Evolutionary conservation across 768 basidiomycete species (phyloP).

Genomic region (Termitomyces sp.): DNA sequence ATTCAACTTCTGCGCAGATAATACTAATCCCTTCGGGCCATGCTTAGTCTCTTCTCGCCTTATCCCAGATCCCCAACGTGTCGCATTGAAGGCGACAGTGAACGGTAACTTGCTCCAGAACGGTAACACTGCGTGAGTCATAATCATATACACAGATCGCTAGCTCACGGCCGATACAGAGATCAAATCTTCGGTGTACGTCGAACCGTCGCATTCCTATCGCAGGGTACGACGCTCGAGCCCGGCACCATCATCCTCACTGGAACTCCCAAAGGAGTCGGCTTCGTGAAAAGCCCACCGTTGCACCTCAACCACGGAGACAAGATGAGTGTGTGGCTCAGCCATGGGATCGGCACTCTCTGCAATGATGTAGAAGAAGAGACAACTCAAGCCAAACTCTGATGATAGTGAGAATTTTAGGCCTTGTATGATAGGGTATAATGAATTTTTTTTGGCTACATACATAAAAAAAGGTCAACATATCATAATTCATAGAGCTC

Average conservation of each 20-base stretch:
- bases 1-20: slow-evolving; percentile 31
- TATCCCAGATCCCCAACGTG: slow-evolving; percentile 61
- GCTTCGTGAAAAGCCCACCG: slow-evolving; percentile 69
- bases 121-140: slow-evolving; percentile 68
- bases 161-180: slow-evolving; percentile 28
- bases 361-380: slow-evolving; percentile 79
- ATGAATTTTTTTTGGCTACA: background rate
- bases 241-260: slow-evolving; percentile 83
- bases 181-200: slow-evolving; percentile 79
- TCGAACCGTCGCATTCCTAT: slow-evolving; percentile 74
- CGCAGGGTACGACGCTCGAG: slow-evolving; percentile 78
- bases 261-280: slow-evolving; percentile 78
- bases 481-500: slow-evolving; percentile 3
- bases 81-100: slow-evolving; percentile 57
- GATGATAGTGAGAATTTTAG: slow-evolving; percentile 4
- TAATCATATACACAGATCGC: background rate
- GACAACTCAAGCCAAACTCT: slow-evolving; percentile 37
- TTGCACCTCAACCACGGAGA: slow-evolving; percentile 73
- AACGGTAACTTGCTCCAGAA: slow-evolving; percentile 71
- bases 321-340: slow-evolving; percentile 61
- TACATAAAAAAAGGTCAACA: background rate
- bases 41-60: slow-evolving; percentile 64
- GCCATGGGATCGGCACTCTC: slow-evolving; percentile 72
- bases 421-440: background rate
- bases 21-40: slow-evolving; percentile 76